These are phyloP conservation scores for Tetrahymena borealis DNA, from an alignment of 73 alveolate genomes.

Conservation along the genomic window DNA sequence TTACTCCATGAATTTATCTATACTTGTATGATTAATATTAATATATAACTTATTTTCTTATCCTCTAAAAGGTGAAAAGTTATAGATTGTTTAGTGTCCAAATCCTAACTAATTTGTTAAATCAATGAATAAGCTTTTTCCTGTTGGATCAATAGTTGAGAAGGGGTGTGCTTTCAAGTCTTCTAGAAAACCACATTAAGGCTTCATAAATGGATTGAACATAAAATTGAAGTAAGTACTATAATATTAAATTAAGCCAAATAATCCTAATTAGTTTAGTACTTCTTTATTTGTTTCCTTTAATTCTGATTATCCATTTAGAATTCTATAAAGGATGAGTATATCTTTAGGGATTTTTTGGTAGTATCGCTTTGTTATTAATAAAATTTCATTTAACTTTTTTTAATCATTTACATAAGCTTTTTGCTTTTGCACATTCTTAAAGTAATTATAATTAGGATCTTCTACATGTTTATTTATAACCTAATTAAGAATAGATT, in stretches of 20 bases:
- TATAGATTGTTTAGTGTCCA: not conserved
- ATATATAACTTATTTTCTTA: no score
- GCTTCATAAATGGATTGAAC: not conserved
- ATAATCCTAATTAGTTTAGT: not conserved
- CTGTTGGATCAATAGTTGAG: not conserved
- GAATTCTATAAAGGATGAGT: not conserved
- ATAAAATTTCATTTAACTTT: not conserved
- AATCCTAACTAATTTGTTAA: not conserved
- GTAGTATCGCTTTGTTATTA: not conserved
- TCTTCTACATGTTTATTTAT: not conserved
- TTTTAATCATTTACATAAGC: not conserved
- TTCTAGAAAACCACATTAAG: not conserved
- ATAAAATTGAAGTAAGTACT: not conserved
- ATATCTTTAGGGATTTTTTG: not conserved
- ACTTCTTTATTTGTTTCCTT: not conserved
- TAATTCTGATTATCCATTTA: not conserved
- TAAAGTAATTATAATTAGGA: not conserved
- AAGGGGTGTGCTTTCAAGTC: not conserved
- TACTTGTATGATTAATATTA: no score
- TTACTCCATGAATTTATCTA: not conserved
- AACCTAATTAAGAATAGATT: not conserved
- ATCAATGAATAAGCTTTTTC: not conserved
- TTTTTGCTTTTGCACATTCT: not conserved
- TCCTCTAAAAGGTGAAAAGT: not conserved
- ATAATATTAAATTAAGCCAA: not conserved